phyloP scores from a whole-genome alignment of 2,329 filamentous ascomycete genomes.

The Hypoxylon sp. region DNA sequence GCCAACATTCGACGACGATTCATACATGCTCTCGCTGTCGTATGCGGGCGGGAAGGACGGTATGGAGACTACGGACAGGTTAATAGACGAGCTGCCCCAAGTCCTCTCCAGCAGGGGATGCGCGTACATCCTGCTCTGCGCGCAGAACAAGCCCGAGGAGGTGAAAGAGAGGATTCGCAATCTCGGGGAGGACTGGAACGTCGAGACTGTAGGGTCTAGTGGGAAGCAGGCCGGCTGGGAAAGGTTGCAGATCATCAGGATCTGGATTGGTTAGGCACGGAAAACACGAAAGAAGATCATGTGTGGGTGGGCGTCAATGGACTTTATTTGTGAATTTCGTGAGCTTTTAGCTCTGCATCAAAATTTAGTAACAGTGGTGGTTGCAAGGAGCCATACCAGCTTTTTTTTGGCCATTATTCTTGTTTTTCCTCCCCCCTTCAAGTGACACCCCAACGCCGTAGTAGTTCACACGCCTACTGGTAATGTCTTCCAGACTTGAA shows the following conservation, averaged over 20 bases:
- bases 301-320: slow-evolving; percentile 16
- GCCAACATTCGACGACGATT: slow-evolving; percentile 76
- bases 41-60: slow-evolving; percentile 91
- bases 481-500: slow-evolving; percentile 33
- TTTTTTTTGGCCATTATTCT: slow-evolving; percentile 35
- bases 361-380: slow-evolving; percentile 17
- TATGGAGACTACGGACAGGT: slow-evolving; percentile 89
- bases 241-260: slow-evolving; percentile 86
- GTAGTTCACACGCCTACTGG: too few species aligned
- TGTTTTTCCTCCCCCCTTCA: slow-evolving; percentile 30
- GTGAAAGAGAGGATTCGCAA: slow-evolving; percentile 70
- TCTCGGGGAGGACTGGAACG: slow-evolving; percentile 70
- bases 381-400: slow-evolving; percentile 40
- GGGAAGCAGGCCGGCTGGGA: slow-evolving; percentile 94
- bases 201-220: slow-evolving; percentile 80
- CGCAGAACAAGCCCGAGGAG: slow-evolving; percentile 83
- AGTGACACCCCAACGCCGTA: slow-evolving; percentile 42
- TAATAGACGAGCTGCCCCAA: slow-evolving; percentile 74
- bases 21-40: slow-evolving; percentile 81
- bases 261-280: slow-evolving; percentile 63
- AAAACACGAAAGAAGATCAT: slow-evolving; percentile 15
- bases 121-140: slow-evolving; percentile 89
- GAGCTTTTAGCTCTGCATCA: slow-evolving; percentile 32
- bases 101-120: slow-evolving; percentile 74
- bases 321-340: slow-evolving; percentile 33